These are phyloP conservation scores for Erodium trifolium DNA, from an alignment of 441 rosid species.

Conservation along the genomic window DNA sequence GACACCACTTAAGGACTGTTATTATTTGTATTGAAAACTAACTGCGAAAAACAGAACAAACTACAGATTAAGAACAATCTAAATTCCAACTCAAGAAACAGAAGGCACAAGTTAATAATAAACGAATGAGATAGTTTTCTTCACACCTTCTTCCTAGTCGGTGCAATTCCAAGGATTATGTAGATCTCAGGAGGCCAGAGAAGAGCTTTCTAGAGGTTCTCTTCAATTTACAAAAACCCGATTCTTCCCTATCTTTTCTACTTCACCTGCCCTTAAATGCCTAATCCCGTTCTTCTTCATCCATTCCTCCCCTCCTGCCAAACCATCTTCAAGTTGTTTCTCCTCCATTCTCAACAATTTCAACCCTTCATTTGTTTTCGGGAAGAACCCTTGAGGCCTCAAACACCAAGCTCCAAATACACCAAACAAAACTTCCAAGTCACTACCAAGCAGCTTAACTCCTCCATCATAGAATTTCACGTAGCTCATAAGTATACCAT, in stretches of 20 bases:
- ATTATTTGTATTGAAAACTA: too few species aligned
- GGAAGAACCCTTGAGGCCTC: constrained; percentile 78
- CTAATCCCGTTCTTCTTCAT: constrained; percentile 53
- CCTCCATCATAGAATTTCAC: constrained; percentile 52
- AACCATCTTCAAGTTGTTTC: constrained; percentile 39
- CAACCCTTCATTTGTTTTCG: constrained; percentile 50
- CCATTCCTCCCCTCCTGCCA: constrained; percentile 36
- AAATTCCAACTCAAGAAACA: too few species aligned
- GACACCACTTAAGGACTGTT: too few species aligned
- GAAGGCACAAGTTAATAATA: not conserved
- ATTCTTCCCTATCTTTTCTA: constrained; percentile 48
- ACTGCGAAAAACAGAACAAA: too few species aligned
- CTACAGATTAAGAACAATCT: too few species aligned
- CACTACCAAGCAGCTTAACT: constrained; percentile 51
- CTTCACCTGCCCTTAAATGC: constrained; percentile 46
- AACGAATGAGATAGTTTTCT: too few species aligned
- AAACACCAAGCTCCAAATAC: constrained; percentile 74
- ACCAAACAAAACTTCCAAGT: constrained; percentile 59
- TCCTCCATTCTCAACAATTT: constrained; percentile 53
- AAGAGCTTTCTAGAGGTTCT: not conserved
- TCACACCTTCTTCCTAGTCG: too few species aligned
- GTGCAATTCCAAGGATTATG: too few species aligned
- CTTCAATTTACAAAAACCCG: constrained; percentile 36
- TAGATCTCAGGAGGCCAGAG: too few species aligned
- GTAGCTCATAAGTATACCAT: constrained; percentile 48